These are phyloP conservation scores for Datura wrightii DNA, from an alignment of 257 asterid genomes.

Conservation along the genomic window DNA sequence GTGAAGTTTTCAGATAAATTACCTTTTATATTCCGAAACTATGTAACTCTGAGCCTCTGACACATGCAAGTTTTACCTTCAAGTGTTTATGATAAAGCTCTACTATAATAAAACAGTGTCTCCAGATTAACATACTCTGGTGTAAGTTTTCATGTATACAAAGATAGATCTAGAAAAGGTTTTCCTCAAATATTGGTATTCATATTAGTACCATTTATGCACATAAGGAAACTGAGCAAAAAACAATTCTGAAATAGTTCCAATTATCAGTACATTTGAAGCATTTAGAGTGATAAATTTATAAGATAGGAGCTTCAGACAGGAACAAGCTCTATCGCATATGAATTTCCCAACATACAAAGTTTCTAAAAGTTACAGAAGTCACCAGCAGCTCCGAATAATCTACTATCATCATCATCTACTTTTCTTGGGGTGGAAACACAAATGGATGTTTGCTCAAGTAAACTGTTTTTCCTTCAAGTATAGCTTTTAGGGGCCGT, in stretches of 20 bases:
- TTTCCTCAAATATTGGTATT: not conserved
- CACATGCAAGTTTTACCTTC: not conserved
- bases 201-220: not conserved
- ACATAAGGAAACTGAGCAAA: not conserved
- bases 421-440: not conserved
- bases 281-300: not conserved
- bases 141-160: not conserved
- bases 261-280: not conserved
- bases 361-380: not conserved
- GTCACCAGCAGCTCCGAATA: conserved; percentile 2
- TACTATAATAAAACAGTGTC: not conserved
- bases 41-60: not conserved
- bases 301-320: conserved; percentile 1
- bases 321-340: not conserved
- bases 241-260: not conserved
- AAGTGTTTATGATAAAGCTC: not conserved
- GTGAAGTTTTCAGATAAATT: not conserved
- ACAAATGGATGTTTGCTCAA: not conserved
- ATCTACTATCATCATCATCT: not conserved
- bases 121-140: not conserved
- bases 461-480: not conserved
- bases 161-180: not conserved
- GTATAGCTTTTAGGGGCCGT: not conserved
- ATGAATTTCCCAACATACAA: not conserved
- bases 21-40: not conserved